These are phyloP conservation scores for Nicotiana tomentosiformis DNA, from an alignment of 257 asterid species.

Conservation along the genomic window DNA sequence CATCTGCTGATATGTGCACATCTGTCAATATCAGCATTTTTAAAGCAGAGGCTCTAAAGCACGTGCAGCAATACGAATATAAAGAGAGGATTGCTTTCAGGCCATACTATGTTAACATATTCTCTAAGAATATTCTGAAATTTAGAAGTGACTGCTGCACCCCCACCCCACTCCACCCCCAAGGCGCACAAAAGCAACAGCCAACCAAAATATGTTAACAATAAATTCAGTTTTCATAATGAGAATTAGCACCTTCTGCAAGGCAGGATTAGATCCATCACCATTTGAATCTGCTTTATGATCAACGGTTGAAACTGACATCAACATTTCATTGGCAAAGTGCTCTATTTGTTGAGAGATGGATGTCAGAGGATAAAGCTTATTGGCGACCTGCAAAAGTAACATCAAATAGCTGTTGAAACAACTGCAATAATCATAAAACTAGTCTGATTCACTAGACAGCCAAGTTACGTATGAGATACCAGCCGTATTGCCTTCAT, in stretches of 20 bases:
- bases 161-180: neutral
- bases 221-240: conserved; percentile 1
- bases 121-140: conserved; percentile 3
- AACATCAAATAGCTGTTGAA: conserved; percentile 7
- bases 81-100: neutral
- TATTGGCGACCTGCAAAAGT: conserved; percentile 77
- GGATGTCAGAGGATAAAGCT: conserved; percentile 81
- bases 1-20: neutral
- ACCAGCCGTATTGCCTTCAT: conserved; percentile 99
- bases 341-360: conserved; percentile 74
- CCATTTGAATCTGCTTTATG: conserved; percentile 28
- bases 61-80: neutral
- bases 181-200: neutral
- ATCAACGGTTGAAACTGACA: conserved; percentile 48
- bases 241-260: conserved; percentile 39
- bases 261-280: conserved; percentile 42
- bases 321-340: conserved; percentile 80
- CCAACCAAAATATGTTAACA: neutral
- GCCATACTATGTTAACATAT: neutral
- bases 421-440: neutral
- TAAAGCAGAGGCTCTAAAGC: neutral
- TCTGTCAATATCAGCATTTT: neutral
- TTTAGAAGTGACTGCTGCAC: neutral
- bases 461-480: conserved; percentile 20
- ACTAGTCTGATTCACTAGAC: conserved; percentile 6